These are phyloP conservation scores for Xanthoparmelia taractica DNA, from an alignment of 495 filamentous ascomycete genomes.

Conservation along the genomic window DNA sequence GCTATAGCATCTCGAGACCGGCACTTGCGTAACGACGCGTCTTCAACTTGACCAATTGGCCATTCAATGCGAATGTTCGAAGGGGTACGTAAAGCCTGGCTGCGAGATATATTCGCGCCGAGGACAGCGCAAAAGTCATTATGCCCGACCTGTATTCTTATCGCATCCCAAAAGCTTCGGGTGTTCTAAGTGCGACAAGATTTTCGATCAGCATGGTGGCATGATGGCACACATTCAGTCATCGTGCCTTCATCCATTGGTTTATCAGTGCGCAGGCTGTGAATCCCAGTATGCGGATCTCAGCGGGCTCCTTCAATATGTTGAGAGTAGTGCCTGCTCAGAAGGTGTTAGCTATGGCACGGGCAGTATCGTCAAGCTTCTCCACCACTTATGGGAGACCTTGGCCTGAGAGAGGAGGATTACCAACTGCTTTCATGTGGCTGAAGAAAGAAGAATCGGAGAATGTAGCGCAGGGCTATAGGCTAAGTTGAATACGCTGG, in stretches of 20 bases:
- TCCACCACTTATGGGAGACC: background rate
- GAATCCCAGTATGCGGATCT: background rate
- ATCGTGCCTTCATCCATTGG: background rate
- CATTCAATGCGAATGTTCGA: background rate
- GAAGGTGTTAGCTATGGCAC: constrained; percentile 8
- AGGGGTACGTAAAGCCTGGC: background rate
- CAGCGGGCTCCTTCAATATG: background rate
- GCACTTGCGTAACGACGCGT: constrained; percentile 12
- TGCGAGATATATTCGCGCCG: background rate
- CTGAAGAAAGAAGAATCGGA: too few relatives aligned
- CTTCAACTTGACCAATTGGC: background rate
- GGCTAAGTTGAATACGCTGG: too few relatives aligned
- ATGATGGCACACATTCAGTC: background rate
- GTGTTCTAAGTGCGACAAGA: background rate
- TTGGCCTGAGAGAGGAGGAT: too few relatives aligned
- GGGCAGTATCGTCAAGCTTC: background rate
- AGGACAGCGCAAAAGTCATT: background rate
- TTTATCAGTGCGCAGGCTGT: background rate
- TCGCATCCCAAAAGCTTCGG: background rate
- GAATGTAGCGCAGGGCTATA: too few relatives aligned
- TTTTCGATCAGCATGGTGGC: background rate
- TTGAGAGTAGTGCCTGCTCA: background rate
- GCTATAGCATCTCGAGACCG: constrained; percentile 24
- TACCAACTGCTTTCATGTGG: too few relatives aligned
- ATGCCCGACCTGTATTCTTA: background rate